These are phyloP conservation scores for Phaffomyces thermotolerans DNA, from an alignment of 805 yeast genomes.

Conservation along the genomic window DNA sequence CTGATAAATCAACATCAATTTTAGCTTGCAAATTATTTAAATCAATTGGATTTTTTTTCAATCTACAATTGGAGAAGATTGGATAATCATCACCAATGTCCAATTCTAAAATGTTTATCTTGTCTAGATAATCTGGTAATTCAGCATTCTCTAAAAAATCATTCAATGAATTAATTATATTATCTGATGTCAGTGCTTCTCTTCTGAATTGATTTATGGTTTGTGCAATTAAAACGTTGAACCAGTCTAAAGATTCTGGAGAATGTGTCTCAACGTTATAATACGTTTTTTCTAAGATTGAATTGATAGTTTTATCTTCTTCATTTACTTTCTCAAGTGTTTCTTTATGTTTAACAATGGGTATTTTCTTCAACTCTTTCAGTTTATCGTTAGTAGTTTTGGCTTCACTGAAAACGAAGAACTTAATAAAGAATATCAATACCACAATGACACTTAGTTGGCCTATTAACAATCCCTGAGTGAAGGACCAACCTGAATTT, in stretches of 20 bases:
- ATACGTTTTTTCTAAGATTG: constrained; percentile 82
- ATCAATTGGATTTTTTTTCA: constrained; percentile 48
- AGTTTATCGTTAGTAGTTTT: constrained; percentile 23
- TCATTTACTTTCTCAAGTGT: constrained; percentile 5
- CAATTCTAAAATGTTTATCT: constrained; percentile 73
- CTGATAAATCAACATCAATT: constrained; percentile 85
- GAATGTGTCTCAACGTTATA: constrained; percentile 84
- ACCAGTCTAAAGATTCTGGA: constrained; percentile 94
- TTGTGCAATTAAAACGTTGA: constrained; percentile 89
- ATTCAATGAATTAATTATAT: constrained; percentile 72
- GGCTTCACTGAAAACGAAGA: constrained; percentile 69
- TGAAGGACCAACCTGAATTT: constrained; percentile 52
- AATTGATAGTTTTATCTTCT: constrained; percentile 25
- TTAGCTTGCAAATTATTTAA: constrained; percentile 63
- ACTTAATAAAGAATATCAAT: constrained; percentile 58
- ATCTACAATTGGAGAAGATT: constrained; percentile 86
- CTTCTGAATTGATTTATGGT: constrained; percentile 77
- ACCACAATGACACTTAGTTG: constrained; percentile 65
- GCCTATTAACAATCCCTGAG: constrained; percentile 69
- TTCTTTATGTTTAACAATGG: constrained; percentile 20
- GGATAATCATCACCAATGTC: constrained; percentile 95
- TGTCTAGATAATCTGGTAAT: constrained; percentile 75
- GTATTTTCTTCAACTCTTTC: constrained; percentile 20
- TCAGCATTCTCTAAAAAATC: constrained; percentile 51
- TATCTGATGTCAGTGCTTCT: constrained; percentile 84